phyloP scores from a whole-genome alignment of 2,329 filamentous ascomycete species.

The Xylariaceae sp. region DNA sequence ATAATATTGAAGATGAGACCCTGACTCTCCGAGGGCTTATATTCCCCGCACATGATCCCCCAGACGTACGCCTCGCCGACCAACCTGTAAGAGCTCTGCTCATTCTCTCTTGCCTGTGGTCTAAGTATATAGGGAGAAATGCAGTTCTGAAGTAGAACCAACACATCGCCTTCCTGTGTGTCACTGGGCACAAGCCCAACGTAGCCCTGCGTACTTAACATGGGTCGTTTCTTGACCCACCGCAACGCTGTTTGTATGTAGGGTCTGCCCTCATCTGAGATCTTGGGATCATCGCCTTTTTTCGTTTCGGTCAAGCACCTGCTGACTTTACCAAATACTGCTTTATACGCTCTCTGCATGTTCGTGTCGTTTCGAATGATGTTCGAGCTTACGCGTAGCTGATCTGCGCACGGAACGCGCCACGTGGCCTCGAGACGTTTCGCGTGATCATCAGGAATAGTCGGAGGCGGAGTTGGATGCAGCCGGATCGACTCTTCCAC shows the following conservation, averaged over 20 bases:
- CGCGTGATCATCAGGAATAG: background rate
- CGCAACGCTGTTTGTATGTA: conserved; percentile 7
- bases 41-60: conserved; percentile 4
- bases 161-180: background rate
- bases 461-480: background rate
- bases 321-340: background rate
- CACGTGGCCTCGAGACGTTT: background rate
- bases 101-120: background rate
- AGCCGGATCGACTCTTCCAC: background rate
- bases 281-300: background rate
- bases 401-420: conserved; percentile 8
- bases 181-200: conserved; percentile 5
- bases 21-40: background rate
- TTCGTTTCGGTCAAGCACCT: background rate
- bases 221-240: conserved; percentile 2
- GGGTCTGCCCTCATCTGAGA: background rate
- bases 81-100: background rate
- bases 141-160: background rate
- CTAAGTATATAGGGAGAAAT: conserved; percentile 6
- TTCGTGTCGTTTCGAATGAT: background rate
- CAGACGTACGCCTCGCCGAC: conserved; percentile 7
- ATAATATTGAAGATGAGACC: background rate
- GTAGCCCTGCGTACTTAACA: background rate
- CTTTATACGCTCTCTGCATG: background rate
- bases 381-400: background rate